Base-by-base conservation (phyloP, 371 early-diverging fungal genomes). In the Syncephalastrum contaminatum region DNA sequence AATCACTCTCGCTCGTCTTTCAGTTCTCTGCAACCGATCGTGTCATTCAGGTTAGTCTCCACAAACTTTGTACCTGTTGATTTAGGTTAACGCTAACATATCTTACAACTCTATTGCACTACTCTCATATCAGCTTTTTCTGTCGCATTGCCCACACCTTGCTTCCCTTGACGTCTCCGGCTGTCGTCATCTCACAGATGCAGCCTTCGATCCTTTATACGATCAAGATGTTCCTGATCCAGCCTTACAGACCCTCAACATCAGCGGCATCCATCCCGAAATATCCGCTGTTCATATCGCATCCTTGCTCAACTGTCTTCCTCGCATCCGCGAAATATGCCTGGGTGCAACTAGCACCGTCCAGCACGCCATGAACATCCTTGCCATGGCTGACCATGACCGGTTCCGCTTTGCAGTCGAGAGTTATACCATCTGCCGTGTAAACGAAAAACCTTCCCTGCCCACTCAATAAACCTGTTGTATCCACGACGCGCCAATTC, bases 1-100 rank as follows among this genome's bases (percentile, higher is more conserved):
- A 58, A 18, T 60, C 64, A 0, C 51, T 76, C 20, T 43, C 56
- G 2, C 51, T 76, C 43, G 73, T 67, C 18, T 72, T 72, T 57
- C 76, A 76, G 43, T 50, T 60, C 15, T 66, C 63, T 36, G 73
- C 73, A 8, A 70, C 73, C 5, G 63, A 76, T 54, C 45, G 48
- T 40, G 64, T 64, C n/a, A 59, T 76, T 22, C 69, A 68, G 64
- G 67, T 64, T 63, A 56, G 36, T 8, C 36, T 30, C 10, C 2
- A 30, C 10, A 30, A 30, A 30, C 36, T 30, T 12, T 30, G 10
- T 30, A 30, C 10, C 10, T 30, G 10, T 30, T 30, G 10, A 30
- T 8, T 30, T 30, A 30, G 36, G 36, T 30, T 30, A 30, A 30
- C 36, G 10, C 36, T 30, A 30, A 30, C 36, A 30, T 30, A 6